Percentiles rank a stretch among this genome's conserved stretches.
These are phyloP conservation scores for Prunus mongolica DNA, from an alignment of 306 rosid species.

Conservation along the genomic window DNA sequence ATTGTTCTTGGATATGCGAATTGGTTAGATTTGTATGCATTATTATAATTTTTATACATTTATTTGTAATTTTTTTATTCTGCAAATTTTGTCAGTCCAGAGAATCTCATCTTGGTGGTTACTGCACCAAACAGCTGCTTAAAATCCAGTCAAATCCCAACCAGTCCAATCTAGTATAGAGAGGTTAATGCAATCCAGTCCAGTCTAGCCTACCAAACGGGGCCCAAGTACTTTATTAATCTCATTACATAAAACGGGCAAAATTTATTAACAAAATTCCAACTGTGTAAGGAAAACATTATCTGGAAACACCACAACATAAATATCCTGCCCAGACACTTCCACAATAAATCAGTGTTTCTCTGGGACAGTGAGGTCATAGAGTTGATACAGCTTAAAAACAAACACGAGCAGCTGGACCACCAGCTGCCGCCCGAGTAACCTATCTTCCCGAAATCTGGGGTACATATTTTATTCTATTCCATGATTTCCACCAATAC, in stretches of 20 bases:
- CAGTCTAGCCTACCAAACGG: too few relatives aligned
- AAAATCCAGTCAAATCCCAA: too few relatives aligned
- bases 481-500: constrained; percentile 6
- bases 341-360: constrained; percentile 10
- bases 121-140: too few relatives aligned
- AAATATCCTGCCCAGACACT: constrained; percentile 10
- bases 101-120: too few relatives aligned
- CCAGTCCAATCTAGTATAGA: too few relatives aligned
- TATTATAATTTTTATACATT: too few relatives aligned
- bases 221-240: too few relatives aligned
- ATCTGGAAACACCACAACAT: background rate
- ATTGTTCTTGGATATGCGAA: too few relatives aligned
- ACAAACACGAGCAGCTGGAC: constrained; percentile 19
- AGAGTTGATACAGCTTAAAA: constrained; percentile 30
- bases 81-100: too few relatives aligned
- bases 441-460: constrained; percentile 30
- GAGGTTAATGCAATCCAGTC: too few relatives aligned
- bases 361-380: constrained; percentile 23
- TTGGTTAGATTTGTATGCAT: too few relatives aligned
- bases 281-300: constrained; percentile 13
- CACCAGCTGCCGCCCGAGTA: constrained; percentile 28
- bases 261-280: constrained; percentile 45
- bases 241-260: background rate
- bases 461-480: constrained; percentile 35
- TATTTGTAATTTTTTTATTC: too few relatives aligned